phyloP scores from a whole-genome alignment of 768 basidiomycete species.

The Suillus luteus region DNA sequence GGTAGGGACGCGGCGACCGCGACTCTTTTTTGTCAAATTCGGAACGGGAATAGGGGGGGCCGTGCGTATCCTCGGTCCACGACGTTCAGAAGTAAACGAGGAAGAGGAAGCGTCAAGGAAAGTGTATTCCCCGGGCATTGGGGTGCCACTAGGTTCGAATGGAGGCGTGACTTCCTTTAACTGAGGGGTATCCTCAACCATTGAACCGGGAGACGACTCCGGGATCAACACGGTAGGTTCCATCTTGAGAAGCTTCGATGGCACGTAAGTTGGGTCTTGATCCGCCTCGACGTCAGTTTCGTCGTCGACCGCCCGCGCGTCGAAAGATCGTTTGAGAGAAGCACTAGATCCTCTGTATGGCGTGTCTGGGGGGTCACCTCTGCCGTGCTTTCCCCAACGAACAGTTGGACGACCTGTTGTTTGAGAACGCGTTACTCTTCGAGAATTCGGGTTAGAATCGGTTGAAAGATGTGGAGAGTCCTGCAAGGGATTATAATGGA shows the following conservation, averaged over 20 bases:
- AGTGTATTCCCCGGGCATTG: conserved; percentile 36
- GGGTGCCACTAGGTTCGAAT: conserved; percentile 22
- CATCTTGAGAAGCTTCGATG: conserved; percentile 32
- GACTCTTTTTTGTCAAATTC: conserved; percentile 78
- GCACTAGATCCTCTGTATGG: conserved; percentile 22
- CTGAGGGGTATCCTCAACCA: conserved; percentile 28
- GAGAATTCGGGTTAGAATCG: conserved; percentile 26
- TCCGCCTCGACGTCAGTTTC: conserved; percentile 36
- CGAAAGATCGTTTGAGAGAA: conserved; percentile 35
- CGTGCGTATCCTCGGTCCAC: conserved; percentile 52
- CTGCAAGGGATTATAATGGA: conserved; percentile 22
- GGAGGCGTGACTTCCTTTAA: conserved; percentile 15
- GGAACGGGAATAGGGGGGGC: conserved; percentile 71
- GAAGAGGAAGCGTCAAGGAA: conserved; percentile 38
- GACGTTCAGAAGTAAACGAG: conserved; percentile 40
- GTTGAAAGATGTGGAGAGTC: conserved; percentile 20
- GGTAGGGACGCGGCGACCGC: conserved; percentile 76
- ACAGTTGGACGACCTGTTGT: conserved; percentile 36
- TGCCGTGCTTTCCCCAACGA: conserved; percentile 36
- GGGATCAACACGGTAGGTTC: conserved; percentile 28
- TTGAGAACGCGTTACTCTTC: conserved; percentile 37
- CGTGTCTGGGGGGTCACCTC: conserved; percentile 31
- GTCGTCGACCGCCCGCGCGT: conserved; percentile 37
- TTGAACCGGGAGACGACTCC: conserved; percentile 30
- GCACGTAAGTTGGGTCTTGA: conserved; percentile 21